Conservation (phyloP, 768 basidiomycete genomes). For the Leucogyrophana mollusca region DNA sequence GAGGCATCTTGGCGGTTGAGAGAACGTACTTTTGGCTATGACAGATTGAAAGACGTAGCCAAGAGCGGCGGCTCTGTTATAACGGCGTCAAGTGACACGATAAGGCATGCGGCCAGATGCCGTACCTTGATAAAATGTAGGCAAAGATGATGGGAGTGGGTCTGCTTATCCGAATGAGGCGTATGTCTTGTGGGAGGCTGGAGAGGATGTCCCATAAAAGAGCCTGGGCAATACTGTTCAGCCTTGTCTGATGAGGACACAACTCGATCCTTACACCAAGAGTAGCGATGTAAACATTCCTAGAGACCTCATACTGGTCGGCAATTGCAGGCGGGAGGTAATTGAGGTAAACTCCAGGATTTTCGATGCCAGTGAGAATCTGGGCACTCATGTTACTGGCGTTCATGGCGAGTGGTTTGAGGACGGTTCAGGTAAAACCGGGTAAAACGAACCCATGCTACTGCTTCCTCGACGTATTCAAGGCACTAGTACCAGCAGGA, state of each 20-base stretch:
- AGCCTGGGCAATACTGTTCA: conserved; percentile 13
- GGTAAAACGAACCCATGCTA: too few species aligned
- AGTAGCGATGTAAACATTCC: conserved; percentile 16
- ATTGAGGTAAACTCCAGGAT: conserved; percentile 22
- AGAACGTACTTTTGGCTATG: conserved; percentile 19
- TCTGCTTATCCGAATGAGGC: conserved; percentile 13
- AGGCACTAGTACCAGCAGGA: too few species aligned
- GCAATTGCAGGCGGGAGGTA: conserved; percentile 21
- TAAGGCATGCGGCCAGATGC: neutral
- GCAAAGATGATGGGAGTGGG: conserved; percentile 16
- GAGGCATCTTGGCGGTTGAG: neutral
- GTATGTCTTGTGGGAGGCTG: conserved; percentile 19
- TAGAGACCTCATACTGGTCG: conserved; percentile 16
- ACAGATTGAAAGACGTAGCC: conserved; percentile 14
- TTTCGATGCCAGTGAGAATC: conserved; percentile 12
- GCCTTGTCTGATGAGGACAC: neutral
- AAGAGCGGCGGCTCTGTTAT: conserved; percentile 16
- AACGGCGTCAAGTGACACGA: conserved; percentile 4
- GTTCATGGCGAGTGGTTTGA: neutral
- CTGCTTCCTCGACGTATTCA: too few species aligned
- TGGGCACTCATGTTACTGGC: conserved; percentile 4
- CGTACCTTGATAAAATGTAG: conserved; percentile 22
- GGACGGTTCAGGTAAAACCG: too few species aligned
- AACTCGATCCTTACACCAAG: conserved; percentile 13
- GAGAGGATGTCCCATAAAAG: conserved; percentile 25